Conservation (phyloP, 352 stramenopile species). For the Globisporangium splendens region DNA sequence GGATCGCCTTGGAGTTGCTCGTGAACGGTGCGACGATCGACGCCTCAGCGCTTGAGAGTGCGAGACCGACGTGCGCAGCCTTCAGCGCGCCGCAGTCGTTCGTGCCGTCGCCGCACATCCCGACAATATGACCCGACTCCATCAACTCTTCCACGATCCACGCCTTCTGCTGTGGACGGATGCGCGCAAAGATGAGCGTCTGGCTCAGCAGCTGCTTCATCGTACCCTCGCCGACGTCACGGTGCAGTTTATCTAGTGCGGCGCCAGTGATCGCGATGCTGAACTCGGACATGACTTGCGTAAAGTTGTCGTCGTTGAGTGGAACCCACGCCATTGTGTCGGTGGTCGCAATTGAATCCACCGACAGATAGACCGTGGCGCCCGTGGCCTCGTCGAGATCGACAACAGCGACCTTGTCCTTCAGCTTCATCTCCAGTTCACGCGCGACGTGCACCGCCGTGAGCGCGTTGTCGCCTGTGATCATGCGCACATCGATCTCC, state of each 20-base stretch:
- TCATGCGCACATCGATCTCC: slow-evolving; percentile 79
- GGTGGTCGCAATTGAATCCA: slow-evolving; percentile 27
- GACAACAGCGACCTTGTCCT: slow-evolving; percentile 45
- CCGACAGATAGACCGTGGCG: slow-evolving; percentile 24
- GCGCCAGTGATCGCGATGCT: slow-evolving; percentile 58
- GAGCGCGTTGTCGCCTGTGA: slow-evolving; percentile 87
- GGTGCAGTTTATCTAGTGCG: slow-evolving; percentile 42
- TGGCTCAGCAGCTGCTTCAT: slow-evolving; percentile 44
- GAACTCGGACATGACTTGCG: slow-evolving; percentile 37
- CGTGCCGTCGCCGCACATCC: slow-evolving; percentile 70
- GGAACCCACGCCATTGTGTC: slow-evolving; percentile 27
- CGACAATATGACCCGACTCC: slow-evolving; percentile 40
- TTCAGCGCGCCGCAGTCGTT: slow-evolving; percentile 92
- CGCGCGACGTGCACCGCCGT: slow-evolving; percentile 70
- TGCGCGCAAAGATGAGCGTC: slow-evolving; percentile 70
- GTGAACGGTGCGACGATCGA: slow-evolving; percentile 91
- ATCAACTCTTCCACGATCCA: slow-evolving; percentile 78
- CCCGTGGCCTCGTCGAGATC: slow-evolving; percentile 50
- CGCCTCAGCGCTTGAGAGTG: slow-evolving; percentile 86
- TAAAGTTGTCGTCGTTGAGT: slow-evolving; percentile 47
- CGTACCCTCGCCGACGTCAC: slow-evolving; percentile 24
- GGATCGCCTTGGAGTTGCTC: slow-evolving; percentile 78
- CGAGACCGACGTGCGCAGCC: slow-evolving; percentile 87
- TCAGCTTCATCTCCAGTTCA: slow-evolving; percentile 72
- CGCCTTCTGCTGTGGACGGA: slow-evolving; percentile 74